Evolutionary conservation across 169 alveolate species (phyloP).

Genomic region (Plasmodium yoelii): DNA sequence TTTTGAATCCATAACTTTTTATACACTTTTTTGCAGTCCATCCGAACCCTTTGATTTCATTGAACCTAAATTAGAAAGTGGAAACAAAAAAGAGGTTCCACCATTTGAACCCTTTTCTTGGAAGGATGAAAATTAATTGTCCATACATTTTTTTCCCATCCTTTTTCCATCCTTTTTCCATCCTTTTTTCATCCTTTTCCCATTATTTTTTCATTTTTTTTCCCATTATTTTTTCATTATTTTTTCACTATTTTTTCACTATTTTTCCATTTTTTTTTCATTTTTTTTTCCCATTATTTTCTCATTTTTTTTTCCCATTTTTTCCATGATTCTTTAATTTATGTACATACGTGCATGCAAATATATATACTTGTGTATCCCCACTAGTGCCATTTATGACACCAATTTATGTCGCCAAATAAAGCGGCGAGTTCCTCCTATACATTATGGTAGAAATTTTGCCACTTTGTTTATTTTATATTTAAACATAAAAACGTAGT

Average conservation of each 20-base stretch:
- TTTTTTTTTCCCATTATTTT: too few species aligned
- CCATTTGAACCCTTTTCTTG: slow-evolving; percentile 77
- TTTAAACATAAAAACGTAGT: too few species aligned
- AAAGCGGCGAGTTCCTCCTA: too few species aligned
- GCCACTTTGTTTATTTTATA: too few species aligned
- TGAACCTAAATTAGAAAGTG: slow-evolving; percentile 44
- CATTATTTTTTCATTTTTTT: neutral
- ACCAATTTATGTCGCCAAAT: neutral
- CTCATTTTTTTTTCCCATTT: neutral
- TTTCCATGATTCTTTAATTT: neutral
- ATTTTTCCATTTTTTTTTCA: too few species aligned
- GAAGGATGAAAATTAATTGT: slow-evolving; percentile 73
- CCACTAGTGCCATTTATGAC: too few species aligned
- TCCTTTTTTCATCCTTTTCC: neutral
- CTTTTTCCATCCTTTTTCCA: neutral
- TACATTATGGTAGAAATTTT: too few species aligned
- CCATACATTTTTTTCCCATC: neutral
- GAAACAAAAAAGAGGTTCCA: slow-evolving; percentile 67
- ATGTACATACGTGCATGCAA: neutral
- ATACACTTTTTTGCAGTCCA: slow-evolving; percentile 15
- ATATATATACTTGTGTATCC: neutral
- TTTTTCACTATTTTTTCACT: too few species aligned
- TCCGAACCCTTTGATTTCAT: slow-evolving; percentile 73
- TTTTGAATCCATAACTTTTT: neutral
- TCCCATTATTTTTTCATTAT: neutral